These are phyloP conservation scores for Agrocybe chaxingu DNA, from an alignment of 768 basidiomycete genomes.

Conservation along the genomic window DNA sequence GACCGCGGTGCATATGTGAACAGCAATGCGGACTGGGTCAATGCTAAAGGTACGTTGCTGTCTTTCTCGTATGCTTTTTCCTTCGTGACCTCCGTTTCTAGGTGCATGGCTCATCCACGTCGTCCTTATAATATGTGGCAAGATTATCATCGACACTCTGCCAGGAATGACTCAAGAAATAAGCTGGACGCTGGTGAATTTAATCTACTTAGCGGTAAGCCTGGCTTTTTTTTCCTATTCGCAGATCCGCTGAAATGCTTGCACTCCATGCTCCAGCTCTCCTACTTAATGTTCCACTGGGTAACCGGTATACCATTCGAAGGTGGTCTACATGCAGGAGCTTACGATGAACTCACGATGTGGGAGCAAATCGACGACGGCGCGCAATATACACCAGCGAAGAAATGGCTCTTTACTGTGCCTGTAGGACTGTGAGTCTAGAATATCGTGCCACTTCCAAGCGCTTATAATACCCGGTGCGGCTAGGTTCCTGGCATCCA, in stretches of 20 bases:
- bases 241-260: constrained; percentile 1
- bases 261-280: constrained; percentile 50
- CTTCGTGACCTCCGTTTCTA: constrained; percentile 26
- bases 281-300: constrained; percentile 98
- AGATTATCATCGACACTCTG: constrained; percentile 89
- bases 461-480: constrained; percentile 1
- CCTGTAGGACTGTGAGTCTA: constrained; percentile 80
- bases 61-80: constrained; percentile 1
- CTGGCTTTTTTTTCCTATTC: background rate
- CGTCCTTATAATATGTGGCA: constrained; percentile 85
- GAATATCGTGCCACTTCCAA: background rate
- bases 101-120: constrained; percentile 99
- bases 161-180: constrained; percentile 93
- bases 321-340: constrained; percentile 81
- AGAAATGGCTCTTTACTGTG: constrained; percentile 92
- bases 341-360: constrained; percentile 94
- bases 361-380: constrained; percentile 99
- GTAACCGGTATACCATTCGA: constrained; percentile 97
- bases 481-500: constrained; percentile 88
- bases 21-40: constrained; percentile 92
- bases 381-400: constrained; percentile 97
- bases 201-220: constrained; percentile 86
- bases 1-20: constrained; percentile 82
- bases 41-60: constrained; percentile 71
- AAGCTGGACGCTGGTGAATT: constrained; percentile 93